Conservation (phyloP, 805 yeast genomes). For the Wickerhamiella brachini region DNA sequence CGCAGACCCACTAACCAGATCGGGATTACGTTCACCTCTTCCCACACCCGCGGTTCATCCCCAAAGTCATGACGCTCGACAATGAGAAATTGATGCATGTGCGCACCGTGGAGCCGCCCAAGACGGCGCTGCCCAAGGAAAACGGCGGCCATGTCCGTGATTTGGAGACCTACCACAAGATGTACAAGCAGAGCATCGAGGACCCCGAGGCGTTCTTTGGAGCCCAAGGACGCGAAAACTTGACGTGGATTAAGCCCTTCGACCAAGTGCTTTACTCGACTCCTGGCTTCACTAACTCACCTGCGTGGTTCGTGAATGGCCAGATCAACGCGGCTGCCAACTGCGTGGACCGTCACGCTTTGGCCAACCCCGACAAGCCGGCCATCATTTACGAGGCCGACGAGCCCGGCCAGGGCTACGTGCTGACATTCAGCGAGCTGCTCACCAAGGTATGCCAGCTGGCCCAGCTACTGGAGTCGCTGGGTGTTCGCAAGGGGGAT, state of each 20-base stretch:
- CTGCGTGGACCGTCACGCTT: slow-evolving; percentile 92
- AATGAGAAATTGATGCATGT: slow-evolving; percentile 20
- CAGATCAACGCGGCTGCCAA: slow-evolving; percentile 85
- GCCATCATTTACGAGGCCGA: slow-evolving; percentile 81
- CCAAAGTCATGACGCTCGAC: slow-evolving; percentile 9
- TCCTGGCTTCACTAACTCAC: slow-evolving; percentile 22
- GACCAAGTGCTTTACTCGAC: slow-evolving; percentile 31
- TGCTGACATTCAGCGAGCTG: slow-evolving; percentile 74
- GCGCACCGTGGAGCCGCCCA: slow-evolving; percentile 16
- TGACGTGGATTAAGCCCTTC: slow-evolving; percentile 73
- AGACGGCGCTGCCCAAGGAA: slow-evolving; percentile 15
- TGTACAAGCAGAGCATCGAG: slow-evolving; percentile 62
- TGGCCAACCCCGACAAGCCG: slow-evolving; percentile 63
- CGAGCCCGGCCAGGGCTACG: slow-evolving; percentile 59
- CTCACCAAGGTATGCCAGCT: slow-evolving; percentile 72
- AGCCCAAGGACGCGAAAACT: slow-evolving; percentile 52
- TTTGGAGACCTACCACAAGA: slow-evolving; percentile 50
- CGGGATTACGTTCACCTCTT: background rate
- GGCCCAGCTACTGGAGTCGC: slow-evolving; percentile 66
- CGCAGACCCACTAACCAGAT: background rate
- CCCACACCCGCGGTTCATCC: background rate
- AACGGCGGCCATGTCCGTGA: slow-evolving; percentile 27
- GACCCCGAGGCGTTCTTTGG: slow-evolving; percentile 77
- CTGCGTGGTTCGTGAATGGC: slow-evolving; percentile 92
- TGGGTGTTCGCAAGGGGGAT: slow-evolving; percentile 91